A percentile compares a stretch with the other conserved stretches of the same genome.
Conservation (phyloP, 1,284 basidiomycete species). For the Apiotrichum gracile region DNA sequence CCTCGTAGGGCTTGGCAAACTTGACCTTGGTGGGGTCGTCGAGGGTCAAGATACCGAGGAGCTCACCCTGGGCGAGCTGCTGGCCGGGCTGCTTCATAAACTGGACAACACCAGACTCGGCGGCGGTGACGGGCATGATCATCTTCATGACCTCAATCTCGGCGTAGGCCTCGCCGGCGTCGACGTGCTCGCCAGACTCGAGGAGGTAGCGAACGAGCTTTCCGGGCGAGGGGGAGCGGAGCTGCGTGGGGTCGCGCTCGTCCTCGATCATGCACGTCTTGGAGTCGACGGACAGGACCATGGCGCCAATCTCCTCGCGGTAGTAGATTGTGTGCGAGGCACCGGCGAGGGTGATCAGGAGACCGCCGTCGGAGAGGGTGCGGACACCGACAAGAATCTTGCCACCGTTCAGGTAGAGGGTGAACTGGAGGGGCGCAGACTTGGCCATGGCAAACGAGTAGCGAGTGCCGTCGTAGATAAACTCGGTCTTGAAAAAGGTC, state of each 20-base stretch:
- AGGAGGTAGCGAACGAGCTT: constrained; percentile 94
- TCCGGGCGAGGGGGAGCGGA: constrained; percentile 91
- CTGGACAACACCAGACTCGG: constrained; percentile 91
- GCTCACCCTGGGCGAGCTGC: constrained; percentile 93
- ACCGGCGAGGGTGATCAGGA: constrained; percentile 84
- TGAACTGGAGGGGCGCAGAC: constrained; percentile 82
- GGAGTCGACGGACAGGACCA: constrained; percentile 88
- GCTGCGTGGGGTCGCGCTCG: constrained; percentile 97
- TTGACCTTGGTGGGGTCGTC: constrained; percentile 96
- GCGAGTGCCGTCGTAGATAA: constrained; percentile 93
- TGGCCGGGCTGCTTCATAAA: constrained; percentile 98
- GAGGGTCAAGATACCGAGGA: constrained; percentile 92
- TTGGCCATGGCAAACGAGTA: constrained; percentile 96
- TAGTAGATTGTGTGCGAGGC: constrained; percentile 97
- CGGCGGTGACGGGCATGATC: constrained; percentile 96
- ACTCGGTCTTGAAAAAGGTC: constrained; percentile 95
- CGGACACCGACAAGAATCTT: constrained; percentile 83
- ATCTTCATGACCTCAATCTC: constrained; percentile 99
- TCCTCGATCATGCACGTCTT: constrained; percentile 99
- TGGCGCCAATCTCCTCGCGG: constrained; percentile 94
- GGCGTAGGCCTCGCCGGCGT: constrained; percentile 92
- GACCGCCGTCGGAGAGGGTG: constrained; percentile 88
- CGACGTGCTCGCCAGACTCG: constrained; percentile 94
- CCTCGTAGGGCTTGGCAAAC: constrained; percentile 97
- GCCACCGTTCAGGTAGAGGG: constrained; percentile 92